phyloP scores from a whole-genome alignment of 805 yeast genomes.

The Saccharomycopsis lassenensis region DNA sequence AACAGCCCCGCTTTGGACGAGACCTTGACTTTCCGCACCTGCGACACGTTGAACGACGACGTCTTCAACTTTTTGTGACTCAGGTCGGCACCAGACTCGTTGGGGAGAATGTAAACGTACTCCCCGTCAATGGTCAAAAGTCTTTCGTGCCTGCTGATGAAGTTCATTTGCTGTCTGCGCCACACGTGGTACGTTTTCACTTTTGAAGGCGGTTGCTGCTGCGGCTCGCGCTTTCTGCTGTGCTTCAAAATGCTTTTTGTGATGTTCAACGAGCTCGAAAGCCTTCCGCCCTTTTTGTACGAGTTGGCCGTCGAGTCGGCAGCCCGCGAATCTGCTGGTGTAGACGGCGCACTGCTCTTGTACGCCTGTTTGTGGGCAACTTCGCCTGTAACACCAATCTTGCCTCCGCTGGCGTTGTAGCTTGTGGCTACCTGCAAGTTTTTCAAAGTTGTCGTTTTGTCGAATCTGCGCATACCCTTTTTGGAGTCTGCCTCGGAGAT shows the following conservation, averaged over 20 bases:
- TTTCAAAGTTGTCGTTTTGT: conserved; percentile 32
- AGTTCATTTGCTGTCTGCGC: conserved; percentile 80
- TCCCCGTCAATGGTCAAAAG: conserved; percentile 90
- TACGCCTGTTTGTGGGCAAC: neutral
- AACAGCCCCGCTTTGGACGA: conserved; percentile 65
- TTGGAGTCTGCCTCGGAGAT: conserved; percentile 33
- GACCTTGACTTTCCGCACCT: conserved; percentile 64
- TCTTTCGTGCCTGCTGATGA: conserved; percentile 70
- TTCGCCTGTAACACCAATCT: neutral
- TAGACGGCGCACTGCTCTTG: neutral
- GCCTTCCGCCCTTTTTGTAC: conserved; percentile 8
- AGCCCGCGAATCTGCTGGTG: neutral
- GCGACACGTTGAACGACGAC: conserved; percentile 75
- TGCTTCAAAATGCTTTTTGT: conserved; percentile 7
- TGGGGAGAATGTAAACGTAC: conserved; percentile 78
- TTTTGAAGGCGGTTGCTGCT: conserved; percentile 30
- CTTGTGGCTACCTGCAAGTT: neutral
- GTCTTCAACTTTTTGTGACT: conserved; percentile 49
- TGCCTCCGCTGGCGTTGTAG: neutral
- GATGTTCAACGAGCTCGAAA: conserved; percentile 8
- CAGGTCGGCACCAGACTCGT: conserved; percentile 31
- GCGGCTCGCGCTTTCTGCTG: conserved; percentile 11
- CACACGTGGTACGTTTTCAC: conserved; percentile 81
- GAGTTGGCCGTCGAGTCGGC: neutral
- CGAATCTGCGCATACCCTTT: conserved; percentile 31